A percentile compares a stretch with the other conserved stretches of the same genome.
phyloP scores from a whole-genome alignment of 352 stramenopile genomes.

The Aphanomyces euteiches region DNA sequence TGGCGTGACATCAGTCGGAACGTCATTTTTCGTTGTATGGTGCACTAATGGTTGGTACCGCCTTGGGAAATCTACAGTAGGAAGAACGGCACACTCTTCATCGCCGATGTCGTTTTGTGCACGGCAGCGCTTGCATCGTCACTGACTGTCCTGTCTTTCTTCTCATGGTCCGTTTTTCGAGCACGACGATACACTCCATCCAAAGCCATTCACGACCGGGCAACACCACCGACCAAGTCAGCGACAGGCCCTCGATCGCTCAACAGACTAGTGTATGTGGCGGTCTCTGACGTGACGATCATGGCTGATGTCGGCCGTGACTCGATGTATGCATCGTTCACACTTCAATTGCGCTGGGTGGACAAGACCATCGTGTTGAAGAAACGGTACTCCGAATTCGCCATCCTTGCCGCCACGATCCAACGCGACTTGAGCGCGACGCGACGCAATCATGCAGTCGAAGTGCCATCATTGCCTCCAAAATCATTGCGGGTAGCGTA shows the following conservation, averaged over 20 bases:
- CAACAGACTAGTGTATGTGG: not conserved
- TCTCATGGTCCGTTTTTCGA: not conserved
- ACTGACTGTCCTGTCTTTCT: not conserved
- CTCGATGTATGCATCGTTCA: not conserved
- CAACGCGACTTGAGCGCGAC: not conserved
- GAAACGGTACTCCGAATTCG: slow-evolving; percentile 27
- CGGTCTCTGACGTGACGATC: slow-evolving; percentile 5
- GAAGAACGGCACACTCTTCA: no score
- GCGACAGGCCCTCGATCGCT: no score
- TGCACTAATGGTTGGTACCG: no score
- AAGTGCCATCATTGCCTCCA: not conserved
- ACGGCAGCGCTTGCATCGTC: not conserved
- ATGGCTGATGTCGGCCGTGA: not conserved
- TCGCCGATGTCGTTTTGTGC: not conserved
- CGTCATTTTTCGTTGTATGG: no score
- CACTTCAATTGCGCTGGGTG: not conserved
- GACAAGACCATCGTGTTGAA: not conserved
- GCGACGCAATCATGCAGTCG: no score
- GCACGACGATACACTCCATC: not conserved
- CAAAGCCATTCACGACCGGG: no score
- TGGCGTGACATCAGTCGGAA: no score
- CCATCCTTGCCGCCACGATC: not conserved
- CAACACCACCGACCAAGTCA: no score
- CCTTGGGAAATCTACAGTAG: no score
- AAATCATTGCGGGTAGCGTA: slow-evolving; percentile 3